Percentiles rank a stretch among this genome's conserved stretches.
phyloP scores from a whole-genome alignment of 345 rosid species.

The Brassica incana region DNA sequence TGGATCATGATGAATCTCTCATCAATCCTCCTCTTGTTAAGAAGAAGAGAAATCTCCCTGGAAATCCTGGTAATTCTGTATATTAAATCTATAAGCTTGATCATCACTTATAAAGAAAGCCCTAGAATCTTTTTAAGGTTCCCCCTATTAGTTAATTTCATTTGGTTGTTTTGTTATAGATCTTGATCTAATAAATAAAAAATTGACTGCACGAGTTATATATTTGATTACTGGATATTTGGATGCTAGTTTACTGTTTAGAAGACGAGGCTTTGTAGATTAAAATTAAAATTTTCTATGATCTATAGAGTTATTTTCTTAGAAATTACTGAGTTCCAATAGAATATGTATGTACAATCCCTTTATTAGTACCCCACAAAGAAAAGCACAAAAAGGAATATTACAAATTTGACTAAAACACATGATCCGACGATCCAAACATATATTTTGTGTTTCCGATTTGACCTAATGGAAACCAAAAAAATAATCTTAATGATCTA shows the following conservation, averaged over 20 bases:
- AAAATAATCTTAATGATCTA: background rate
- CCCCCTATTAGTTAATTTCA: background rate
- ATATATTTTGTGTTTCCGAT: background rate
- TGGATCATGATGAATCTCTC: constrained; percentile 34
- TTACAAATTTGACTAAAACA: background rate
- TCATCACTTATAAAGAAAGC: constrained; percentile 27
- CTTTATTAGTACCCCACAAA: constrained; percentile 8
- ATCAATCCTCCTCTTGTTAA: constrained; percentile 51
- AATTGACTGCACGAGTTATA: constrained; percentile 14
- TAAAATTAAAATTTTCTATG: background rate
- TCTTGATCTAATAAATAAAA: constrained; percentile 23
- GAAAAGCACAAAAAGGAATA: constrained; percentile 5
- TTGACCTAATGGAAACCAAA: constrained; percentile 18
- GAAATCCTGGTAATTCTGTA: constrained; percentile 68
- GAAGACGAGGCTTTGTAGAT: constrained; percentile 10
- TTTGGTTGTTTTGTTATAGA: constrained; percentile 13
- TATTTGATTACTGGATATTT: background rate
- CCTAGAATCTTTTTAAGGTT: constrained; percentile 24
- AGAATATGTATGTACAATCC: constrained; percentile 16
- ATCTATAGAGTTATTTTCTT: background rate
- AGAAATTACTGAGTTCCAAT: background rate
- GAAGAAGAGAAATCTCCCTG: constrained; percentile 97
- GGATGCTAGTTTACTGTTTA: background rate
- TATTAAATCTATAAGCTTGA: background rate
- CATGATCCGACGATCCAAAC: constrained; percentile 20